Percentiles rank a stretch among this genome's conserved stretches.
phyloP scores from a whole-genome alignment of 306 rosid genomes.

The Betula pendula region DNA sequence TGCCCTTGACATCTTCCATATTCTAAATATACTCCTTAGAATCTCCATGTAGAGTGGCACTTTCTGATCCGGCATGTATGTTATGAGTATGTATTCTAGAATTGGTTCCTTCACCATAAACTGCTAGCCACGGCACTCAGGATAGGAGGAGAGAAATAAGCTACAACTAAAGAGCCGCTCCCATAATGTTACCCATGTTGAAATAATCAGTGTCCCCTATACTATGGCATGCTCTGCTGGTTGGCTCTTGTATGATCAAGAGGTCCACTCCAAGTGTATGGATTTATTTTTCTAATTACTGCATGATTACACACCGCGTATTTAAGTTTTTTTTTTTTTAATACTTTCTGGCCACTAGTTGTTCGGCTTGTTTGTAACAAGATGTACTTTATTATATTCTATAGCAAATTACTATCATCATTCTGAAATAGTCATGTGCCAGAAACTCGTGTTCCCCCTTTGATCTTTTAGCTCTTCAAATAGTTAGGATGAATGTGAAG shows the following conservation, averaged over 20 bases:
- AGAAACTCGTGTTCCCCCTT: background rate
- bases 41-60: slow-evolving; percentile 11
- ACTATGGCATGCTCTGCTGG: background rate
- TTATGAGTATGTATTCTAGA: background rate
- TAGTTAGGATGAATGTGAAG: too few relatives aligned
- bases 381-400: background rate
- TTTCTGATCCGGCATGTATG: slow-evolving; percentile 11
- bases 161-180: background rate
- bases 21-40: slow-evolving; percentile 4
- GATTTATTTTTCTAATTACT: background rate
- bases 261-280: background rate
- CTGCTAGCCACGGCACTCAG: background rate
- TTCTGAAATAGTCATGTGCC: background rate
- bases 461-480: too few relatives aligned
- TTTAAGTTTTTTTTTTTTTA: background rate
- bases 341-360: background rate
- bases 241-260: background rate
- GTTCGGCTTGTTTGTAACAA: slow-evolving; percentile 18
- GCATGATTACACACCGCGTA: background rate
- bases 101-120: background rate
- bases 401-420: background rate
- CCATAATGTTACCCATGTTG: background rate
- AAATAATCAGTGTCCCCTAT: background rate
- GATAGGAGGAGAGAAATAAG: background rate
- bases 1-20: slow-evolving; percentile 6